Conservation (phyloP, 345 rosid species). For the Ceriops zippeliana region DNA sequence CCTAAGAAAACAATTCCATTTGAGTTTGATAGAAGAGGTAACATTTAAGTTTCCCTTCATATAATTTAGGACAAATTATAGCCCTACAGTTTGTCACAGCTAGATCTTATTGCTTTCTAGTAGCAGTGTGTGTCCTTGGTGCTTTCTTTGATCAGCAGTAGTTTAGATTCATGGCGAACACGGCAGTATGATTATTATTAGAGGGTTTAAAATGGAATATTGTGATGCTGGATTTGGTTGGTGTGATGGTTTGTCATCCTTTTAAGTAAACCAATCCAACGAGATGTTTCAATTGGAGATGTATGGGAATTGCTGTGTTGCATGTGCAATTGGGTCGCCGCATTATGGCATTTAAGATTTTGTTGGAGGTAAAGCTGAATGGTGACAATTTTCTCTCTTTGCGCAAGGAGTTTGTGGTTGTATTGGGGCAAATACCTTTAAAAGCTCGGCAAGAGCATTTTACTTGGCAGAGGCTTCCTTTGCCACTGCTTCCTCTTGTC, state of each 20-base stretch:
- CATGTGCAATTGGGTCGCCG: conserved; percentile 6
- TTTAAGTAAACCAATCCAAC: conserved; percentile 17
- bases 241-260: conserved; percentile 14
- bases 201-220: too few species aligned
- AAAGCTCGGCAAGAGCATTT: conserved; percentile 29
- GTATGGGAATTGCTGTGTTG: conserved; percentile 7
- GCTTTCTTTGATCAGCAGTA: conserved; percentile 93
- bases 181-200: too few species aligned
- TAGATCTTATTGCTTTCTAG: conserved; percentile 27
- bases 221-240: conserved; percentile 25
- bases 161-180: too few species aligned
- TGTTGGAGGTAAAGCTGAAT: conserved; percentile 10
- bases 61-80: not conserved
- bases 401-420: conserved; percentile 36
- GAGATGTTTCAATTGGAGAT: conserved; percentile 17
- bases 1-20: conserved; percentile 86
- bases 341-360: conserved; percentile 9
- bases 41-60: conserved; percentile 12
- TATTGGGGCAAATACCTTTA: conserved; percentile 19
- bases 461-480: conserved; percentile 9
- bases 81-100: conserved; percentile 14
- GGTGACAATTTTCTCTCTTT: conserved; percentile 6
- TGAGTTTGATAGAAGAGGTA: conserved; percentile 97
- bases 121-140: conserved; percentile 99
- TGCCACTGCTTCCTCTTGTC: conserved; percentile 15